These are phyloP conservation scores for Phycomyces nitens DNA, from an alignment of 192 early-diverging fungal genomes.

Conservation along the genomic window DNA sequence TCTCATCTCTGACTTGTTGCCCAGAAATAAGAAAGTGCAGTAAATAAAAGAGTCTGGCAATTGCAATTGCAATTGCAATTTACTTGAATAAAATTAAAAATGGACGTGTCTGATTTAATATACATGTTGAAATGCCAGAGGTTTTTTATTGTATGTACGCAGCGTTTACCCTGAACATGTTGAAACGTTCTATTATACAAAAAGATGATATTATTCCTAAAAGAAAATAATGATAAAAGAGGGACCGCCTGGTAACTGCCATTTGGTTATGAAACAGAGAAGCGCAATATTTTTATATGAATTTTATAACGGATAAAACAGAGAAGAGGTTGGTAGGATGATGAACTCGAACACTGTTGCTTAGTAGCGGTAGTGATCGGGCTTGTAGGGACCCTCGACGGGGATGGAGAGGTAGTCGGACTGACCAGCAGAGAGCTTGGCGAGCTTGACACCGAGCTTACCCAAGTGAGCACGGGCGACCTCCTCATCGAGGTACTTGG, in stretches of 20 bases:
- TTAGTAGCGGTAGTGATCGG: conserved; percentile 95
- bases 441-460: conserved; percentile 95
- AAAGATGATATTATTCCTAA: conserved; percentile 3
- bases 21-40: no score
- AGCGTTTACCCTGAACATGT: conserved; percentile 16
- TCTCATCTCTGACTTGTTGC: no score
- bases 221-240: not conserved
- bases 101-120: no score
- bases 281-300: not conserved
- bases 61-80: no score
- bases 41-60: no score
- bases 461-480: conserved; percentile 92
- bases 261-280: not conserved
- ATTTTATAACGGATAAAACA: not conserved
- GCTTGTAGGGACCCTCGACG: conserved; percentile 91
- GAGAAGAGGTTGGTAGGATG: not conserved
- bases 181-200: conserved; percentile 24
- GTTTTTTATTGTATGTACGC: no score
- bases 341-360: not conserved
- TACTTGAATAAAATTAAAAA: no score
- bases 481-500: conserved; percentile 99
- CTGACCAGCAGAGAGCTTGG: conserved; percentile 64
- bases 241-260: not conserved
- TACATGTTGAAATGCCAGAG: no score
- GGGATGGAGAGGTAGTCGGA: conserved; percentile 80